A percentile compares a stretch with the other conserved stretches of the same genome.
These are phyloP conservation scores for Mytilinidion resinicola DNA, from an alignment of 495 filamentous ascomycete species.

Conservation along the genomic window DNA sequence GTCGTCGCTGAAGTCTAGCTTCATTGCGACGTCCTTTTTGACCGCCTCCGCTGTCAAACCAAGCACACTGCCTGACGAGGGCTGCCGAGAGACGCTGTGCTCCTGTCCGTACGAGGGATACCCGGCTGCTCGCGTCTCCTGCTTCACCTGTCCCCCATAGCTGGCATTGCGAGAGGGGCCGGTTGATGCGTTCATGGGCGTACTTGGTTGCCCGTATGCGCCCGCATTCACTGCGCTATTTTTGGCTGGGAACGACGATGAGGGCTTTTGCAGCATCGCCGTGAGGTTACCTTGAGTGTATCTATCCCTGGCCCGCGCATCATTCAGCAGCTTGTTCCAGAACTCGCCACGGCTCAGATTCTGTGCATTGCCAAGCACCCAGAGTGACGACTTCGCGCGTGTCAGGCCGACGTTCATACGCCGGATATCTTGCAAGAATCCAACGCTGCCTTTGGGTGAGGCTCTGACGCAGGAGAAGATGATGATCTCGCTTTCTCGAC, in stretches of 20 bases:
- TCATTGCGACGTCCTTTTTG: slow-evolving; percentile 14
- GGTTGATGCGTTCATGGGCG: neutral
- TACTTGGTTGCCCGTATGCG: neutral
- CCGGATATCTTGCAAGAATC: slow-evolving; percentile 94
- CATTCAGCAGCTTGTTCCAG: slow-evolving; percentile 77
- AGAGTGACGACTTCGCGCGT: slow-evolving; percentile 89
- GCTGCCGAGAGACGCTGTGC: neutral
- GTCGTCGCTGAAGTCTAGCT: neutral
- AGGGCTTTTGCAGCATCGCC: slow-evolving; percentile 45
- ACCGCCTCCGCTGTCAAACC: neutral
- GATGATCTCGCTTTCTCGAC: slow-evolving; percentile 92
- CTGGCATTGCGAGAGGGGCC: neutral
- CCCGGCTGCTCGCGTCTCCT: neutral
- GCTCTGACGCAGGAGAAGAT: slow-evolving; percentile 98
- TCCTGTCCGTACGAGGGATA: neutral
- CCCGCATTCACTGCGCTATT: neutral
- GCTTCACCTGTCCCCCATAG: neutral
- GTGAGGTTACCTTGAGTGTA: slow-evolving; percentile 69
- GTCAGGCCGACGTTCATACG: slow-evolving; percentile 99
- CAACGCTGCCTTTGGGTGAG: slow-evolving; percentile 79
- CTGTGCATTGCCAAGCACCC: slow-evolving; percentile 87
- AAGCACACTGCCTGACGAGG: neutral
- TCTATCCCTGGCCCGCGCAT: slow-evolving; percentile 65
- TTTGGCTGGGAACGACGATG: slow-evolving; percentile 10
- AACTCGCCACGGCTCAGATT: slow-evolving; percentile 80